Evolutionary conservation across 345 rosid species (phyloP).

Genomic region (Eucalyptus guilfoylei): DNA sequence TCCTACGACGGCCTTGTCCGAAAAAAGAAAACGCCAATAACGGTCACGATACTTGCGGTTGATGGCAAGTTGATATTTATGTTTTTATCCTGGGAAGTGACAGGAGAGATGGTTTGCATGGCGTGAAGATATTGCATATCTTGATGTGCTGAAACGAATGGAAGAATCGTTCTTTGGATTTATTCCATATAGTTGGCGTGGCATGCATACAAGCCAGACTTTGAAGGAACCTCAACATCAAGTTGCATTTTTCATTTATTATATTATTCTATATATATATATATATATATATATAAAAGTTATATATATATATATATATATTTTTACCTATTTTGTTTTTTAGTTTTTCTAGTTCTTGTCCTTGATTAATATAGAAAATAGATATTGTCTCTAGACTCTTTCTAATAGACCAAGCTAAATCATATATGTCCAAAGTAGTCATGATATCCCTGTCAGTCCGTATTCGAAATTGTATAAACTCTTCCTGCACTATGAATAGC

Average conservation of each 20-base stretch:
- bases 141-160: neutral
- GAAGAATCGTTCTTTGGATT: neutral
- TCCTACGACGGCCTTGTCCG: neutral
- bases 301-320: no score
- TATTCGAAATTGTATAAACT: neutral
- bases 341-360: no score
- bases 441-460: neutral
- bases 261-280: no score
- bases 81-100: neutral
- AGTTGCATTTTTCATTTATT: neutral
- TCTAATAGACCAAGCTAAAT: neutral
- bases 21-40: neutral
- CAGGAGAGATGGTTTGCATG: neutral
- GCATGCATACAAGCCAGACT: neutral
- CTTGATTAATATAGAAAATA: neutral
- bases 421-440: neutral
- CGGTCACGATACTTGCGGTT: neutral
- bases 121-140: neutral
- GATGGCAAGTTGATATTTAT: neutral
- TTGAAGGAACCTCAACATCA: neutral
- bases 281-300: no score
- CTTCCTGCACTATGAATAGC: neutral
- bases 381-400: neutral
- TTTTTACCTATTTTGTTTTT: neutral
- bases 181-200: neutral